Evolutionary conservation across 805 yeast species (phyloP).

Genomic region (Danielia reshetovae): DNA sequence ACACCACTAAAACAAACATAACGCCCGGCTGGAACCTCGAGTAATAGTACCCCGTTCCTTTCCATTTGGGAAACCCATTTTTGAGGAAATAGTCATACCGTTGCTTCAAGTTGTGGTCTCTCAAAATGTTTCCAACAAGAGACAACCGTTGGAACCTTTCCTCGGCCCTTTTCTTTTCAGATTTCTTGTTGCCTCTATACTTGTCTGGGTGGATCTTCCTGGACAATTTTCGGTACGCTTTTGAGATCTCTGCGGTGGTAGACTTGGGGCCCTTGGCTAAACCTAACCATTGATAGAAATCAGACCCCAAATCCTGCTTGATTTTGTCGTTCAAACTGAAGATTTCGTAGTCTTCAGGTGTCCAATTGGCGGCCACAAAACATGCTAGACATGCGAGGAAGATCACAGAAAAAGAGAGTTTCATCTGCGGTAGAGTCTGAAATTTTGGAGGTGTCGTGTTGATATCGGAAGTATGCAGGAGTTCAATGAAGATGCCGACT

Average conservation of each 20-base stretch:
- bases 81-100: conserved; percentile 81
- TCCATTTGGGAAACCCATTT: conserved; percentile 84
- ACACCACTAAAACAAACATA: conserved; percentile 44
- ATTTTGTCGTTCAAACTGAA: conserved; percentile 68
- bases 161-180: conserved; percentile 47
- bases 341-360: conserved; percentile 73
- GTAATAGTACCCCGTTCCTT: conserved; percentile 62
- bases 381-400: conserved; percentile 14
- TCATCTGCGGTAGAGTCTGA: conserved; percentile 10
- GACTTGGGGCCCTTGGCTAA: conserved; percentile 45
- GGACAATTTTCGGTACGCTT: conserved; percentile 68
- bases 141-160: conserved; percentile 78
- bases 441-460: no score
- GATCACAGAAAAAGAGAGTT: conserved; percentile 11
- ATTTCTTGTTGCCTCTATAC: conserved; percentile 22
- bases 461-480: background rate
- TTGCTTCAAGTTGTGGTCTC: conserved; percentile 50
- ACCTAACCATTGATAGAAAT: conserved; percentile 66
- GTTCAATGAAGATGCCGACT: no score
- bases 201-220: conserved; percentile 86
- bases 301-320: conserved; percentile 56
- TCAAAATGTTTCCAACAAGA: conserved; percentile 66
- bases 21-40: conserved; percentile 67
- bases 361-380: conserved; percentile 43
- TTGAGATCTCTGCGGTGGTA: conserved; percentile 50